phyloP scores from a whole-genome alignment of 2,329 filamentous ascomycete species.

The Cordyceps fumosorosea region DNA sequence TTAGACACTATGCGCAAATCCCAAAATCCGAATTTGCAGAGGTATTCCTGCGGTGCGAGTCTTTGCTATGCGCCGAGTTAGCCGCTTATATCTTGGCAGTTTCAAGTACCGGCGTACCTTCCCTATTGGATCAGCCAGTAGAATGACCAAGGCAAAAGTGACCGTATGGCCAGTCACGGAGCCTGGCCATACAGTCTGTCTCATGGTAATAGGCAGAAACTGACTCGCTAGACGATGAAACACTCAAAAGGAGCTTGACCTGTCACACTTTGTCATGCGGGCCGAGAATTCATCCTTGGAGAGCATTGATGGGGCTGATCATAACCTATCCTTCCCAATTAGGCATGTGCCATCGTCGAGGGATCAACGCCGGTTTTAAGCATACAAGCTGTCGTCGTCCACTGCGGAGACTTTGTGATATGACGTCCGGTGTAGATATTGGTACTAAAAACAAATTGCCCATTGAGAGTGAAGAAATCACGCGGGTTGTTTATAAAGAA shows the following conservation, averaged over 20 bases:
- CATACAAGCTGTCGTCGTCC: background rate
- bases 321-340: background rate
- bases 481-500: background rate
- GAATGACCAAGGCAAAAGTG: background rate
- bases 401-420: background rate
- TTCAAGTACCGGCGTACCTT: background rate
- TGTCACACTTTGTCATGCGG: background rate
- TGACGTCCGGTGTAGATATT: background rate
- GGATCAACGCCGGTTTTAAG: background rate
- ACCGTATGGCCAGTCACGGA: background rate
- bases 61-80: background rate
- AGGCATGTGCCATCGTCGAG: background rate
- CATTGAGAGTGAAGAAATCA: background rate
- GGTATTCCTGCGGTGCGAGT: background rate
- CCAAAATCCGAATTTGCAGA: background rate
- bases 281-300: background rate
- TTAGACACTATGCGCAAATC: background rate
- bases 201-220: background rate
- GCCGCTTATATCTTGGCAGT: background rate
- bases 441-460: background rate
- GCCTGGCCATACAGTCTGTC: background rate
- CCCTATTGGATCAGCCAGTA: background rate
- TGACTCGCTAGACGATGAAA: background rate
- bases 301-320: background rate
- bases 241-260: background rate